phyloP scores from a whole-genome alignment of 495 filamentous ascomycete genomes.

The Xylaria longipes region DNA sequence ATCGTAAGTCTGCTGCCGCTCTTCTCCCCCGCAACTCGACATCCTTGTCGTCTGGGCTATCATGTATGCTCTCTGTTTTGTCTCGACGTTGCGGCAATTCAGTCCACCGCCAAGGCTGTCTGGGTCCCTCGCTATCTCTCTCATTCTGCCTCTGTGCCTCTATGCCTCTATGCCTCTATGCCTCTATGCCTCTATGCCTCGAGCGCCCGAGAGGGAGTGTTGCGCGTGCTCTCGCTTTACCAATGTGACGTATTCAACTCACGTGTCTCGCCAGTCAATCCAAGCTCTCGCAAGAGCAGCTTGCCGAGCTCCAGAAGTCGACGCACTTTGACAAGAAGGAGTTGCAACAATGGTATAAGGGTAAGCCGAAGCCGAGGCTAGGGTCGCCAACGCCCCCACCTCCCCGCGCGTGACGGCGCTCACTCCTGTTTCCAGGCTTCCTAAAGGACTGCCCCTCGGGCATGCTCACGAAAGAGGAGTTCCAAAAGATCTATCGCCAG shows the following conservation, averaged over 20 bases:
- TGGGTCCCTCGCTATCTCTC: not conserved
- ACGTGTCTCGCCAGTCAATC: constrained; percentile 67
- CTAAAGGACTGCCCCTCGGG: constrained; percentile 97
- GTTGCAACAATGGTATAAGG: constrained; percentile 99
- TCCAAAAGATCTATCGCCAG: constrained; percentile 99
- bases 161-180: not conserved
- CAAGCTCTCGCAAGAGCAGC: constrained; percentile 93
- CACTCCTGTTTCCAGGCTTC: constrained; percentile 68
- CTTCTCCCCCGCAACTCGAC: constrained; percentile 16
- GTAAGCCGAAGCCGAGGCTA: constrained; percentile 55
- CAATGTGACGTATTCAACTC: not conserved
- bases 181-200: not conserved
- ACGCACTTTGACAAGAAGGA: constrained; percentile 99
- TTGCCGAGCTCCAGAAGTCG: constrained; percentile 91
- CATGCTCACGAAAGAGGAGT: constrained; percentile 95
- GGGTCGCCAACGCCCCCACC: not conserved
- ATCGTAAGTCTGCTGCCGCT: constrained; percentile 46
- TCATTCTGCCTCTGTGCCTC: not conserved
- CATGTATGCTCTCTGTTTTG: not conserved
- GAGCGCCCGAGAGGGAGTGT: not conserved
- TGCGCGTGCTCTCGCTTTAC: not conserved
- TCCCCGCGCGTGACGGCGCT: constrained; percentile 1
- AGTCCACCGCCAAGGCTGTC: not conserved
- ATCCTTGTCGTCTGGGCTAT: constrained; percentile 22
- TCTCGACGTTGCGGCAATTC: constrained; percentile 1